phyloP scores from a whole-genome alignment of 1,284 basidiomycete species.

The Tilletia horrida region DNA sequence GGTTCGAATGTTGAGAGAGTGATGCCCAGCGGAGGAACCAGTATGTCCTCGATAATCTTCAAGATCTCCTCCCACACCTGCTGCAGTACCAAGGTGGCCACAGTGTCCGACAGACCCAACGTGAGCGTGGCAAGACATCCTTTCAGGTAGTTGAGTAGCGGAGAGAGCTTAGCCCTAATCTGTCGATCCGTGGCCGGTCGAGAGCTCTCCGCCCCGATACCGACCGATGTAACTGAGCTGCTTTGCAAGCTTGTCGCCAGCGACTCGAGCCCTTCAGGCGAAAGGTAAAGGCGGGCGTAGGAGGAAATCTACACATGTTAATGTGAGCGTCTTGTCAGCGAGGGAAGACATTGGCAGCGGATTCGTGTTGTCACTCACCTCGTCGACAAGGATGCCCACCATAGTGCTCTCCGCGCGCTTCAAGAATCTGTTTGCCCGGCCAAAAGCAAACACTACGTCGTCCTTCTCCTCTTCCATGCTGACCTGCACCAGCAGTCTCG shows the following conservation, averaged over 20 bases:
- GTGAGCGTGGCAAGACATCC: constrained; percentile 88
- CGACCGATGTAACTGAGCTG: constrained; percentile 49
- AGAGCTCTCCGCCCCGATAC: constrained; percentile 48
- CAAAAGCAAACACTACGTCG: constrained; percentile 96
- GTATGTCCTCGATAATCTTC: constrained; percentile 76
- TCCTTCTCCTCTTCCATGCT: constrained; percentile 99
- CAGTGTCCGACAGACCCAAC: constrained; percentile 67
- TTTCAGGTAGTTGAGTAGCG: constrained; percentile 94
- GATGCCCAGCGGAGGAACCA: constrained; percentile 88
- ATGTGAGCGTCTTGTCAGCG: too few relatives aligned
- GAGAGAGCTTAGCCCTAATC: constrained; percentile 86
- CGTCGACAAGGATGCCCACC: constrained; percentile 93
- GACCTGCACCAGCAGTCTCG: constrained; percentile 73
- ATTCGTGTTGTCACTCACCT: constrained; percentile 60
- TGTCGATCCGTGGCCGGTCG: constrained; percentile 82
- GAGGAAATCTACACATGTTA: too few relatives aligned
- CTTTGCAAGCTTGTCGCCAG: constrained; percentile 50
- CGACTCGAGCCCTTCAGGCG: constrained; percentile 65
- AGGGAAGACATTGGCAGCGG: not conserved
- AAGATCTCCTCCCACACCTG: constrained; percentile 96
- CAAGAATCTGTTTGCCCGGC: constrained; percentile 85
- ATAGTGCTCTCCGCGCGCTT: constrained; percentile 94
- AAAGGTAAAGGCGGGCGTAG: constrained; percentile 84
- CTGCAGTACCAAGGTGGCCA: constrained; percentile 85
- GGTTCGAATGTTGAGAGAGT: constrained; percentile 84